Percentiles rank a stretch among this genome's conserved stretches.
Evolutionary conservation across 163 green algal genomes (phyloP).

Genomic region (Trebouxiophyceae sp.): DNA sequence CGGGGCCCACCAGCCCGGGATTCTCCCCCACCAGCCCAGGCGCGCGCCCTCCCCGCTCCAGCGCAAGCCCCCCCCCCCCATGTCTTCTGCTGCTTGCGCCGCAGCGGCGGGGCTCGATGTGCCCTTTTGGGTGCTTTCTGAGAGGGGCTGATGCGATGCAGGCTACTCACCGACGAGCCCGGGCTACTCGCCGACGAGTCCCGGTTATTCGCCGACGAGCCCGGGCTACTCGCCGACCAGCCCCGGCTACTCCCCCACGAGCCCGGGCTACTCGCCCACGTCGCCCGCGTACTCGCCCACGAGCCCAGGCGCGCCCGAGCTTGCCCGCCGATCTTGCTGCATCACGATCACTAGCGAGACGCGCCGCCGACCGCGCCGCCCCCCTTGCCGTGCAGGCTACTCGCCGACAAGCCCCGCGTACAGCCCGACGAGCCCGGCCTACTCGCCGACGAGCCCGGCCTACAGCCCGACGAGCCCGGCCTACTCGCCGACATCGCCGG

Average conservation of each 20-base stretch:
- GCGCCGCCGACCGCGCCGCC: background rate
- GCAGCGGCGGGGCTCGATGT: background rate
- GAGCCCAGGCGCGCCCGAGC: conserved; percentile 4
- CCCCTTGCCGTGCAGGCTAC: conserved; percentile 29
- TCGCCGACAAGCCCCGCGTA: conserved; percentile 54
- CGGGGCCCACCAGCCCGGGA: conserved; percentile 25
- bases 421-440: conserved; percentile 49
- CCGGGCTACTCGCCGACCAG: conserved; percentile 62
- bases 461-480: conserved; percentile 55
- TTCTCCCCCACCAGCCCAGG: conserved; percentile 48
- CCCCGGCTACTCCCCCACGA: conserved; percentile 41
- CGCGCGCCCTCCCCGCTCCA: conserved; percentile 1
- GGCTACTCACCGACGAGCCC: conserved; percentile 48
- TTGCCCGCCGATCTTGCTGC: background rate
- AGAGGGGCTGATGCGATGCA: conserved; percentile 7
- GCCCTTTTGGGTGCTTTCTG: background rate
- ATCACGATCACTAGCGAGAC: background rate
- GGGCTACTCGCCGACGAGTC: conserved; percentile 58
- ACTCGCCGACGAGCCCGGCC: conserved; percentile 48
- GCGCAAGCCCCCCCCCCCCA: background rate
- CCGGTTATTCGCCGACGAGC: conserved; percentile 62
- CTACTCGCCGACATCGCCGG: conserved; percentile 52
- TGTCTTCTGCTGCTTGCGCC: background rate
- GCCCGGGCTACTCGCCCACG: conserved; percentile 37
- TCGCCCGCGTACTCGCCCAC: conserved; percentile 39